Percentiles rank a stretch among this genome's conserved stretches.
phyloP scores from a whole-genome alignment of 305 asterid species.

The Rubia balearica region DNA sequence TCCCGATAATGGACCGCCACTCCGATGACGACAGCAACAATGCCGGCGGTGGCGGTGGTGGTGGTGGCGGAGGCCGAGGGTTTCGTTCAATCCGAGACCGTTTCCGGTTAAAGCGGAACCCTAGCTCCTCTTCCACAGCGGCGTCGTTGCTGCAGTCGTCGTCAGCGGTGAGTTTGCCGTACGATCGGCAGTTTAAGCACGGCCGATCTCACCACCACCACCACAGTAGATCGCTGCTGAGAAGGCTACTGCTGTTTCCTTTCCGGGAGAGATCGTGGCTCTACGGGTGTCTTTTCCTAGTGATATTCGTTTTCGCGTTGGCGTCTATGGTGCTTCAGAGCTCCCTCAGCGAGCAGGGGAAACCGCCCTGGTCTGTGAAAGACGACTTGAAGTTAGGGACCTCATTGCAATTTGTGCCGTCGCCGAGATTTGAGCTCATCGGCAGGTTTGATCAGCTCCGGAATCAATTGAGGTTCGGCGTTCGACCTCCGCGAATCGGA shows the following conservation, averaged over 20 bases:
- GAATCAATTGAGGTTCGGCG: slow-evolving; percentile 61
- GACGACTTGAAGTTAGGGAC: slow-evolving; percentile 70
- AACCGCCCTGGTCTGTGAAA: slow-evolving; percentile 68
- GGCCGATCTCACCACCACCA: slow-evolving; percentile 68
- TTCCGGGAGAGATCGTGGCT: slow-evolving; percentile 56
- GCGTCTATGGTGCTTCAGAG: slow-evolving; percentile 83
- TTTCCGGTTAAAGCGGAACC: slow-evolving; percentile 72
- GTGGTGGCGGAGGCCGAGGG: slow-evolving; percentile 24
- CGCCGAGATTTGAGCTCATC: slow-evolving; percentile 30
- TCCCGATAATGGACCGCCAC: slow-evolving; percentile 16
- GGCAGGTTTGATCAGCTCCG: slow-evolving; percentile 55
- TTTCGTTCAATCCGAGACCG: slow-evolving; percentile 88
- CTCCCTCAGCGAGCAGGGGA: slow-evolving; percentile 59
- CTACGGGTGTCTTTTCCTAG: slow-evolving; percentile 48
- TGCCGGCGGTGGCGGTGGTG: slow-evolving; percentile 2
- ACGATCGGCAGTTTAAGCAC: slow-evolving; percentile 42
- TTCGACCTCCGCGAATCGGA: slow-evolving; percentile 74
- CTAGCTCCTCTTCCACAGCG: slow-evolving; percentile 23
- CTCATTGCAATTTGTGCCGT: slow-evolving; percentile 61
- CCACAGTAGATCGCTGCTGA: slow-evolving; percentile 31
- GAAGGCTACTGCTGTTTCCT: slow-evolving; percentile 35
- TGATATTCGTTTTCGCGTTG: slow-evolving; percentile 52
- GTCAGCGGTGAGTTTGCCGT: slow-evolving; percentile 21
- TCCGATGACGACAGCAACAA: slow-evolving; percentile 17
- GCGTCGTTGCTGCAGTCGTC: slow-evolving; percentile 32